Conservation (phyloP, 495 filamentous ascomycete species). For the Penicillium arizonense region DNA sequence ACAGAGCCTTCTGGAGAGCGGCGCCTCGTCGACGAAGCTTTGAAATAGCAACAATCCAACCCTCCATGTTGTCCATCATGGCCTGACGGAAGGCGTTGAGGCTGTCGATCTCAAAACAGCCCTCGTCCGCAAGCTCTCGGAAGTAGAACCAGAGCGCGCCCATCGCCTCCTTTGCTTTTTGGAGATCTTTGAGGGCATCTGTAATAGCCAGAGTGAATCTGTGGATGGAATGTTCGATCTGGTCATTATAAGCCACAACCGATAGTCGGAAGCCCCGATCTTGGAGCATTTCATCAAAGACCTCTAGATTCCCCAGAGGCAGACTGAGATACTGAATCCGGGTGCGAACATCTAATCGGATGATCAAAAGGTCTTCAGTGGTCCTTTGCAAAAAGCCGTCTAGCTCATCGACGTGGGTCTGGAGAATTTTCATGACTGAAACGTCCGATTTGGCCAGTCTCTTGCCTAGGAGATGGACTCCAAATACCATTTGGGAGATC, state of each 20-base stretch:
- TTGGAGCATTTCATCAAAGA: slow-evolving; percentile 87
- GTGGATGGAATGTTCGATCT: slow-evolving; percentile 84
- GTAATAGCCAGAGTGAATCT: slow-evolving; percentile 73
- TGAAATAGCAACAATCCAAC: slow-evolving; percentile 75
- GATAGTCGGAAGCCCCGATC: slow-evolving; percentile 77
- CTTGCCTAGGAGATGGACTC: slow-evolving; percentile 83
- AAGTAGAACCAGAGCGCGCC: slow-evolving; percentile 77
- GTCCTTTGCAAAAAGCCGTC: slow-evolving; percentile 86
- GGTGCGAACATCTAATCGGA: slow-evolving; percentile 69
- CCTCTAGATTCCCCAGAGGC: slow-evolving; percentile 76
- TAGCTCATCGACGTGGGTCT: slow-evolving; percentile 89
- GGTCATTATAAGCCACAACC: slow-evolving; percentile 83
- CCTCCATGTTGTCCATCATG: slow-evolving; percentile 83
- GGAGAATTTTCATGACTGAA: slow-evolving; percentile 84
- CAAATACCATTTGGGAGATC: slow-evolving; percentile 89
- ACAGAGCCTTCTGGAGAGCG: slow-evolving; percentile 57
- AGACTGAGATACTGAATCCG: slow-evolving; percentile 75
- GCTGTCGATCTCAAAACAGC: slow-evolving; percentile 42
- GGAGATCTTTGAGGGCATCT: slow-evolving; percentile 72
- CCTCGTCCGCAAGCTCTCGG: slow-evolving; percentile 55
- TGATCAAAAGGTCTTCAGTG: slow-evolving; percentile 81
- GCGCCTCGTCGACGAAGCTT: slow-evolving; percentile 65
- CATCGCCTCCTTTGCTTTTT: slow-evolving; percentile 73
- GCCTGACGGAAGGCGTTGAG: slow-evolving; percentile 65
- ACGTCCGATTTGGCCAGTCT: slow-evolving; percentile 82